A percentile compares a stretch with the other conserved stretches of the same genome.
Conservation (phyloP, 192 early-diverging fungal genomes). For the Geranomyces michiganensis region DNA sequence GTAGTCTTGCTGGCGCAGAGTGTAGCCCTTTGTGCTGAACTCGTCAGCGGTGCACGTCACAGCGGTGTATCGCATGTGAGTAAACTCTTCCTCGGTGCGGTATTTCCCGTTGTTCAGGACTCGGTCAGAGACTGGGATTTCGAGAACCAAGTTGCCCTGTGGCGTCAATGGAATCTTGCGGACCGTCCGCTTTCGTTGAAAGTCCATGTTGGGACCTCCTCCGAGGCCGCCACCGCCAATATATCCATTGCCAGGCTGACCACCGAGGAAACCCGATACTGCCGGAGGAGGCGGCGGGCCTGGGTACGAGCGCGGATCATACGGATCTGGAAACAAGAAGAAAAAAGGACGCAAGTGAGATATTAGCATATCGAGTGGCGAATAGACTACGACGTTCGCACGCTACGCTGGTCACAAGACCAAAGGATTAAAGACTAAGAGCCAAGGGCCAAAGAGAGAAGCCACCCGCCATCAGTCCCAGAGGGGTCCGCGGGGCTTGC, state of each 20-base stretch:
- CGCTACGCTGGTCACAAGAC: too few species aligned
- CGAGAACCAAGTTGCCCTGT: slow-evolving; percentile 49
- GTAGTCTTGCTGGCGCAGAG: slow-evolving; percentile 61
- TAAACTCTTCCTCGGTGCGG: slow-evolving; percentile 77
- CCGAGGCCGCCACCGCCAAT: neutral
- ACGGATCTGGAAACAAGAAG: neutral
- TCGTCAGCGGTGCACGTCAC: slow-evolving; percentile 86
- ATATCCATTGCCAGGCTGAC: neutral
- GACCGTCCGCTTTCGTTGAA: slow-evolving; percentile 41
- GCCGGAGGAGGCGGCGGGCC: neutral
- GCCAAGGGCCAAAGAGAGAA: too few species aligned
- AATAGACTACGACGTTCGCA: too few species aligned
- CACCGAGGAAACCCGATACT: neutral
- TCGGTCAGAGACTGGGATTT: slow-evolving; percentile 45
- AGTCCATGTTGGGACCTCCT: neutral
- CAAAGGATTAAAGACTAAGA: too few species aligned
- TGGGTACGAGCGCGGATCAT: neutral
- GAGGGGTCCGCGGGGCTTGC: too few species aligned
- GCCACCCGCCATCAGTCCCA: too few species aligned
- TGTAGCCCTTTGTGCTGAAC: slow-evolving; percentile 64
- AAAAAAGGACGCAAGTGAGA: neutral
- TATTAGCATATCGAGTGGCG: neutral
- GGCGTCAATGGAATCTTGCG: slow-evolving; percentile 50
- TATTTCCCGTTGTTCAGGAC: slow-evolving; percentile 45
- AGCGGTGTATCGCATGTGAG: slow-evolving; percentile 93